phyloP scores from a whole-genome alignment of 208 protist species.

The Tritrichomonas musculus region DNA sequence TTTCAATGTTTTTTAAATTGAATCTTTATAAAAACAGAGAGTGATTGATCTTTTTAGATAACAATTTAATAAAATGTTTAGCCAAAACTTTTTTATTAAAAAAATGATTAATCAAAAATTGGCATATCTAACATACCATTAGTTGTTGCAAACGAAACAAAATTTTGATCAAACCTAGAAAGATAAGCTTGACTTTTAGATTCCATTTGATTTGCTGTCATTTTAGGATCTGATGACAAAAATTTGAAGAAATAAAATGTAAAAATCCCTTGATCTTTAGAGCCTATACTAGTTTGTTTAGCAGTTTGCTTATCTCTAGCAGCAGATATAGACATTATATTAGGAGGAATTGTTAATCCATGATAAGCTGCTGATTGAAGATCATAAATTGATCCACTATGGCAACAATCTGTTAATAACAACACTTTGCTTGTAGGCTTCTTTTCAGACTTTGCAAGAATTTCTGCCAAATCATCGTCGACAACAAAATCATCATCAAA shows the following conservation, averaged over 20 bases:
- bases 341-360: too few relatives aligned
- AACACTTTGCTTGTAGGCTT: not conserved
- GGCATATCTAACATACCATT: too few relatives aligned
- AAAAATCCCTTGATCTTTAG: not conserved
- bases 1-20: too few relatives aligned
- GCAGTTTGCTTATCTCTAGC: too few relatives aligned
- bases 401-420: not conserved
- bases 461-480: too few relatives aligned
- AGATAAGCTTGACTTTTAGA: not conserved
- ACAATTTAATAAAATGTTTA: too few relatives aligned
- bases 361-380: not conserved
- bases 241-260: not conserved
- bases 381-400: slow-evolving; percentile 1
- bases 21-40: too few relatives aligned
- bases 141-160: too few relatives aligned
- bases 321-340: slow-evolving; percentile 6
- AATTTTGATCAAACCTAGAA: not conserved
- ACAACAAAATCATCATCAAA: too few relatives aligned
- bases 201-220: not conserved
- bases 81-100: too few relatives aligned
- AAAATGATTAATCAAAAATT: too few relatives aligned
- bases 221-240: not conserved
- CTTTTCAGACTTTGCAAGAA: not conserved
- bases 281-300: not conserved
- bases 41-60: too few relatives aligned